These are phyloP conservation scores for Allium fistulosum DNA, from an alignment of 106 monocot species.

Conservation along the genomic window DNA sequence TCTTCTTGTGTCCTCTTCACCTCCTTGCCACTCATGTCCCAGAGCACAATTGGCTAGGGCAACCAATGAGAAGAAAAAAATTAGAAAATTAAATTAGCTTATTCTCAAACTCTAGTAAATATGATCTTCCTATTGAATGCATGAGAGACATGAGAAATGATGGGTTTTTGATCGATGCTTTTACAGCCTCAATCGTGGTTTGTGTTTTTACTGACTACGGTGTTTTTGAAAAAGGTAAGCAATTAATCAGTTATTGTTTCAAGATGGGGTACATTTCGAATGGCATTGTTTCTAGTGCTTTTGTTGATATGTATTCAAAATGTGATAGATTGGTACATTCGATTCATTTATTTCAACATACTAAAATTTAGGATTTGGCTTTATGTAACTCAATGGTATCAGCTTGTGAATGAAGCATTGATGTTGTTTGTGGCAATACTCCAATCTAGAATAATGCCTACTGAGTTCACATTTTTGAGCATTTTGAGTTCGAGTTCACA, in stretches of 20 bases:
- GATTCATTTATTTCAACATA: too few relatives aligned
- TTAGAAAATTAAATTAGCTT: too few relatives aligned
- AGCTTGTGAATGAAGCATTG: constrained; percentile 27
- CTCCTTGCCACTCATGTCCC: too few relatives aligned
- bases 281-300: too few relatives aligned
- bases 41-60: too few relatives aligned
- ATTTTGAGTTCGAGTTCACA: constrained; percentile 49
- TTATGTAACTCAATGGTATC: constrained; percentile 33
- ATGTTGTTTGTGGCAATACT: constrained; percentile 29
- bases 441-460: constrained; percentile 27
- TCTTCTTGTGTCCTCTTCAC: too few relatives aligned
- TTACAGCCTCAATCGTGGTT: constrained; percentile 46
- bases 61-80: too few relatives aligned
- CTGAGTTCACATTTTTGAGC: constrained; percentile 54
- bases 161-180: constrained; percentile 39
- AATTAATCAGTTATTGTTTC: constrained; percentile 50
- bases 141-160: constrained; percentile 40
- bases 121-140: constrained; percentile 19
- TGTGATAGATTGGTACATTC: too few relatives aligned
- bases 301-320: constrained; percentile 79
- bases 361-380: constrained; percentile 62
- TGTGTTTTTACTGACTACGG: constrained; percentile 24
- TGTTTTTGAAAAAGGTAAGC: constrained; percentile 53
- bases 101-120: not conserved
- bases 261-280: constrained; percentile 40